phyloP scores from a whole-genome alignment of 1,284 basidiomycete genomes.

The Trichosporon sp. region DNA sequence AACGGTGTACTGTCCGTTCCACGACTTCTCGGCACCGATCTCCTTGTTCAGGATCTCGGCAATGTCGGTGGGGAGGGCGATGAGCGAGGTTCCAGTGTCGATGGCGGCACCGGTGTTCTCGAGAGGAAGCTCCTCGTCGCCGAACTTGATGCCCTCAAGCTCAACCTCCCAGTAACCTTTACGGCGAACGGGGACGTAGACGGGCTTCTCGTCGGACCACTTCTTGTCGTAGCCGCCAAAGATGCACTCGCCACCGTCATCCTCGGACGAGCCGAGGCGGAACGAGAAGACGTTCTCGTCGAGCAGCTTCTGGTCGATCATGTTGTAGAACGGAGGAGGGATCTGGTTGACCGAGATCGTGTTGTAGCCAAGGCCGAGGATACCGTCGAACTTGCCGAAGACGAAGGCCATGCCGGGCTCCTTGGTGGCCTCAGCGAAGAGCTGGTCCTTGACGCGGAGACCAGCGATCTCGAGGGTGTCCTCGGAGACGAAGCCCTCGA shows the following conservation, averaged over 20 bases:
- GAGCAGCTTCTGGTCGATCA: conserved; percentile 82
- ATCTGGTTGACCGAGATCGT: conserved; percentile 92
- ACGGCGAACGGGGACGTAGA: conserved; percentile 88
- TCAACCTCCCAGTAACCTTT: conserved; percentile 99
- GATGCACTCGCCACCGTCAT: conserved; percentile 87
- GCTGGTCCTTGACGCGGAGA: conserved; percentile 71
- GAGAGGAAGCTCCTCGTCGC: conserved; percentile 79
- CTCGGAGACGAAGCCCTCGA: conserved; percentile 93
- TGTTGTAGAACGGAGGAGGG: conserved; percentile 91
- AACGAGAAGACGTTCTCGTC: conserved; percentile 90
- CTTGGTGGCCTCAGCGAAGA: conserved; percentile 95
- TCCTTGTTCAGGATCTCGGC: conserved; percentile 98
- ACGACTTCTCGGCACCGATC: conserved; percentile 86
- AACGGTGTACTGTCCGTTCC: conserved; percentile 92
- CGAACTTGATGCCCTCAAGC: conserved; percentile 81
- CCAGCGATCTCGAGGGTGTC: conserved; percentile 85
- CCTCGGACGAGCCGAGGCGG: conserved; percentile 81
- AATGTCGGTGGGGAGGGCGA: conserved; percentile 79
- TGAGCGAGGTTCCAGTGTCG: conserved; percentile 68
- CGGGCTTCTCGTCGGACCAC: conserved; percentile 80
- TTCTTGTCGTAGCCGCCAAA: conserved; percentile 87
- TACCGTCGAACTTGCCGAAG: conserved; percentile 93
- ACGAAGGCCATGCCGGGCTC: conserved; percentile 98
- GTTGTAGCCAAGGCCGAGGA: conserved; percentile 92
- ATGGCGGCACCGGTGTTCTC: conserved; percentile 94